phyloP scores from a whole-genome alignment of 768 basidiomycete genomes.

The Termitomyces sp. region DNA sequence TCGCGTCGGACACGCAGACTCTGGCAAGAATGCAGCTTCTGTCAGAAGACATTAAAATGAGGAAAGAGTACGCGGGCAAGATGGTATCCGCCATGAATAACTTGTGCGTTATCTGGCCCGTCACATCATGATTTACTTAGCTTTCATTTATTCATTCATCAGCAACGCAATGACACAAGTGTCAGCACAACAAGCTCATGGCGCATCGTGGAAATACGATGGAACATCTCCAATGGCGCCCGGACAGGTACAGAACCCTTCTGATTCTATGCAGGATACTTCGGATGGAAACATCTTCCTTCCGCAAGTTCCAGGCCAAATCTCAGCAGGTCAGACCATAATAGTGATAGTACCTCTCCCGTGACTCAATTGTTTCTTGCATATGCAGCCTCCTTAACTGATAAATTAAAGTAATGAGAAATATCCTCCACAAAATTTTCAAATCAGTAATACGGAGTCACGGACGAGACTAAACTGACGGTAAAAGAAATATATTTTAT shows the following conservation, averaged over 20 bases:
- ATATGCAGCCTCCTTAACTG: too few relatives aligned
- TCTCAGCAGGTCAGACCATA: too few relatives aligned
- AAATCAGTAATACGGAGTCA: too few relatives aligned
- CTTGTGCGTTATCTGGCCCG: constrained; percentile 24
- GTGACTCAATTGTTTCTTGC: too few relatives aligned
- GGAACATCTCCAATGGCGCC: constrained; percentile 2
- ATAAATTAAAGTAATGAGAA: too few relatives aligned
- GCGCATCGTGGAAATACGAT: constrained; percentile 14
- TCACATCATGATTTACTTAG: background rate
- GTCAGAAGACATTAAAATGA: constrained; percentile 22
- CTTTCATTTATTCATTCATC: background rate
- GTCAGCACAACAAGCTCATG: constrained; percentile 17
- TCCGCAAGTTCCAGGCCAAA: too few relatives aligned
- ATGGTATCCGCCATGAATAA: constrained; percentile 29
- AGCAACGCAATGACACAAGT: constrained; percentile 13
- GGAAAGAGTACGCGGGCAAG: constrained; percentile 36
- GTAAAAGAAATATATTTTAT: too few relatives aligned
- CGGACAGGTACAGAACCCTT: constrained; percentile 3
- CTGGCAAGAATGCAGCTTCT: constrained; percentile 17
- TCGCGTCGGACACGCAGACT: constrained; percentile 15
- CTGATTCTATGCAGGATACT: too few relatives aligned
- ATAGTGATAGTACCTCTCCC: too few relatives aligned
- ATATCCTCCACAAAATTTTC: too few relatives aligned
- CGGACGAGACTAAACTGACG: too few relatives aligned
- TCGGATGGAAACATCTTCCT: too few relatives aligned